Percentiles rank a stretch among this genome's conserved stretches.
Conservation (phyloP, 495 filamentous ascomycete species). For the Trichoderma virens region DNA sequence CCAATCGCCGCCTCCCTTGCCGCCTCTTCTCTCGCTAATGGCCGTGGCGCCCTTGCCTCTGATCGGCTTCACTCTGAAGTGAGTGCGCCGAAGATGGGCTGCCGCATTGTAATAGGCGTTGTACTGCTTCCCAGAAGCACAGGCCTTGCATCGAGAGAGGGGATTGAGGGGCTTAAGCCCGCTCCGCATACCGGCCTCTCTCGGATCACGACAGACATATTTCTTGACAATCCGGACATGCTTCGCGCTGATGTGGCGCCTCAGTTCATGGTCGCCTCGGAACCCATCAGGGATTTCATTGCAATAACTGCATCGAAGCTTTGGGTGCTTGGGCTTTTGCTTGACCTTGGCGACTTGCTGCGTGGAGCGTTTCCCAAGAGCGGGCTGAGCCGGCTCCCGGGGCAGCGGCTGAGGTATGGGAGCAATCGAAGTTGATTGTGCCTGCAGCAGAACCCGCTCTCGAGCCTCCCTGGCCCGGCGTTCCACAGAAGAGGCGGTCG, state of each 20-base stretch:
- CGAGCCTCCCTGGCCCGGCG: constrained; percentile 37
- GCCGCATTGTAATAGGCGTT: constrained; percentile 94
- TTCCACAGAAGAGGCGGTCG: constrained; percentile 31
- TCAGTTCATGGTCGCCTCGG: constrained; percentile 87
- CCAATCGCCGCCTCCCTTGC: constrained; percentile 75
- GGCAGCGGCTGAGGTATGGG: constrained; percentile 26
- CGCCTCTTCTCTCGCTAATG: constrained; percentile 66
- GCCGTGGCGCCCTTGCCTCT: constrained; percentile 29
- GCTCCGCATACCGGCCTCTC: constrained; percentile 25
- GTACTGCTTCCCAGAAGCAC: constrained; percentile 69
- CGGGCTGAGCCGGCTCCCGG: constrained; percentile 28
- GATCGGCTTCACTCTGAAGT: constrained; percentile 56
- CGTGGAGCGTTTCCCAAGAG: constrained; percentile 8
- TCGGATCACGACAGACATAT: constrained; percentile 58
- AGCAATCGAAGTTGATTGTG: constrained; percentile 24
- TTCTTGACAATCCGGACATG: constrained; percentile 69
- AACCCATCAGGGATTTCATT: constrained; percentile 77
- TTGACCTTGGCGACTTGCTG: constrained; percentile 22
- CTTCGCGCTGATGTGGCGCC: constrained; percentile 73
- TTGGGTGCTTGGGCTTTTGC: constrained; percentile 65
- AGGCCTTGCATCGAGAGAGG: constrained; percentile 83
- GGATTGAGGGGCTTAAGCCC: constrained; percentile 48
- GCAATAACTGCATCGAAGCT: constrained; percentile 68
- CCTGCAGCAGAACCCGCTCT: constrained; percentile 23
- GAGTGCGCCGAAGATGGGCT: constrained; percentile 80